Evolutionary conservation across 1,284 basidiomycete species (phyloP).

Genomic region (Papiliotrema nemorosa): DNA sequence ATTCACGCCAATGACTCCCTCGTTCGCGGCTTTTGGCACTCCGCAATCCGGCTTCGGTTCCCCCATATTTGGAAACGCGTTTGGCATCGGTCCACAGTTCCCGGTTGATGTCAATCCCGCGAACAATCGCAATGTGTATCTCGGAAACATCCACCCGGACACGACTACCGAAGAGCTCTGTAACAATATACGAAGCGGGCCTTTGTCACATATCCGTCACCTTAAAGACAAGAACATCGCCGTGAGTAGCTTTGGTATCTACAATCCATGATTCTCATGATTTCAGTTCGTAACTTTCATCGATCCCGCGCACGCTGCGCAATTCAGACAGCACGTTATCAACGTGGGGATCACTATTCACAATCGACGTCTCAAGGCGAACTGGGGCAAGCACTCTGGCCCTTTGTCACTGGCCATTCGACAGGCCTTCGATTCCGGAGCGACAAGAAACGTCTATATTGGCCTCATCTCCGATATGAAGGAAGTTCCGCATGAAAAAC

Average conservation of each 20-base stretch:
- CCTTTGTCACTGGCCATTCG: constrained; percentile 70
- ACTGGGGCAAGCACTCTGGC: constrained; percentile 90
- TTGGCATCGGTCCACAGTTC: constrained; percentile 5
- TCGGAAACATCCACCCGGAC: constrained; percentile 92
- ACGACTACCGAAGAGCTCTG: constrained; percentile 87
- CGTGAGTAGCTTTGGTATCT: constrained; percentile 50
- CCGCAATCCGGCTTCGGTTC: constrained; percentile 9
- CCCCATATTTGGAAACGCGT: constrained; percentile 13
- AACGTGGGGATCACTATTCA: constrained; percentile 83
- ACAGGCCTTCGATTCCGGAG: constrained; percentile 81
- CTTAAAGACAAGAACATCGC: constrained; percentile 94
- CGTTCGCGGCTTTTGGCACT: constrained; percentile 8
- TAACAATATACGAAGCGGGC: constrained; percentile 87
- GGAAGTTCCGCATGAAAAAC: constrained; percentile 73
- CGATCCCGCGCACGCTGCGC: constrained; percentile 80
- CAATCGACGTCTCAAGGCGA: constrained; percentile 85
- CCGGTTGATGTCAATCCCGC: constrained; percentile 15
- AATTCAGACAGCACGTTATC: constrained; percentile 84
- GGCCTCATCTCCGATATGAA: constrained; percentile 91
- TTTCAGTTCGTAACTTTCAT: constrained; percentile 82
- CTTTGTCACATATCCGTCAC: constrained; percentile 76
- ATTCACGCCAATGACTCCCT: constrained; percentile 27
- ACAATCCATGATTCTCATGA: constrained; percentile 3
- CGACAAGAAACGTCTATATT: constrained; percentile 91
- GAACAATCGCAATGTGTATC: constrained; percentile 78